These are phyloP conservation scores for Thelonectria olida DNA, from an alignment of 2,329 filamentous ascomycete species.

Conservation along the genomic window DNA sequence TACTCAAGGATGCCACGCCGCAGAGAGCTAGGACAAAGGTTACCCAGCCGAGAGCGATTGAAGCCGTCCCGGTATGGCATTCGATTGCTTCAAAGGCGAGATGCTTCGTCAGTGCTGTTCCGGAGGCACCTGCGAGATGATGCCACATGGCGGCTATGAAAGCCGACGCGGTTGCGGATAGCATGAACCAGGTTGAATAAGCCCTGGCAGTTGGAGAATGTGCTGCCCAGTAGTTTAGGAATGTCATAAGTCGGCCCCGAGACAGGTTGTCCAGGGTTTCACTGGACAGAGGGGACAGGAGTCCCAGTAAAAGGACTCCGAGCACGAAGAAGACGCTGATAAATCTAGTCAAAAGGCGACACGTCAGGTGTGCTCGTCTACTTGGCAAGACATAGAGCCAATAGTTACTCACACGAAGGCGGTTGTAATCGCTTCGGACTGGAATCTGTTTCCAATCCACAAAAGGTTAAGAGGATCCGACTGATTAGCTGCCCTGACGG, in stretches of 20 bases:
- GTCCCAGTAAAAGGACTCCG: too few species aligned
- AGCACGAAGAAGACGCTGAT: background rate
- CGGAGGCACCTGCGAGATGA: background rate
- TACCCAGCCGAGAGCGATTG: background rate
- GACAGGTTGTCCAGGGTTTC: too few species aligned
- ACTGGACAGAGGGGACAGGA: too few species aligned
- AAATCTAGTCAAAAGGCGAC: background rate
- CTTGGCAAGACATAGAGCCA: too few species aligned
- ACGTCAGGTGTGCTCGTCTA: too few species aligned
- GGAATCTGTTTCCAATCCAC: background rate
- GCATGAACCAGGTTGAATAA: background rate
- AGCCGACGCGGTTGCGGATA: background rate
- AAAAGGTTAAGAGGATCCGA: slow-evolving; percentile 5
- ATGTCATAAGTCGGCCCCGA: background rate
- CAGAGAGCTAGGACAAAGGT: background rate
- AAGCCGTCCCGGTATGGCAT: background rate
- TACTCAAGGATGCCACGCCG: background rate
- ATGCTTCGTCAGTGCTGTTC: background rate
- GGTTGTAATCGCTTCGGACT: background rate
- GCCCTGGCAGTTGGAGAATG: too few species aligned
- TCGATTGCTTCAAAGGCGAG: background rate
- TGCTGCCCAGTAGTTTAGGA: background rate
- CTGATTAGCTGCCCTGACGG: background rate
- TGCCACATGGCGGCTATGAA: slow-evolving; percentile 1
- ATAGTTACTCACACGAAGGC: background rate